These are phyloP conservation scores for Gastroboletus turbinatus DNA, from an alignment of 1,284 basidiomycete genomes.

Conservation along the genomic window DNA sequence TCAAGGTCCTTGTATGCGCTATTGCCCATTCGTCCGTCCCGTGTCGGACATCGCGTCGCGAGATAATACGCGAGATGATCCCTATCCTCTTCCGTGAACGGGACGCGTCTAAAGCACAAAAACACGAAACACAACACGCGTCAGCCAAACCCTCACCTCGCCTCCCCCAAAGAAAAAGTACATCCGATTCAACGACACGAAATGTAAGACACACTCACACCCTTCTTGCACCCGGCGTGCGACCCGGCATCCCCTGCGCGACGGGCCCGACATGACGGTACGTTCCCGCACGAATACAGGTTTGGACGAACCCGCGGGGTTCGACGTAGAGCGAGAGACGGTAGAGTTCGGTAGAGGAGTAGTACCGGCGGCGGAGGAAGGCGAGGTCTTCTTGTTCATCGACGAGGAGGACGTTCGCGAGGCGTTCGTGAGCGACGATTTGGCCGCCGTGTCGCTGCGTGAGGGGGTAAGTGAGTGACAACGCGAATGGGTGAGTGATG, in stretches of 20 bases:
- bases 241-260: slow-evolving; percentile 29
- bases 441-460: slow-evolving; percentile 23
- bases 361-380: slow-evolving; percentile 26
- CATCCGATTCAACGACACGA: not conserved
- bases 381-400: slow-evolving; percentile 29
- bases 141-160: not conserved
- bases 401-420: slow-evolving; percentile 29
- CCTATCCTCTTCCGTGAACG: slow-evolving; percentile 27
- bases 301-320: slow-evolving; percentile 23
- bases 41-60: slow-evolving; percentile 25
- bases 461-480: not conserved
- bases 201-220: slow-evolving; percentile 6
- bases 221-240: not conserved
- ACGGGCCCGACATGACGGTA: slow-evolving; percentile 16
- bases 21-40: slow-evolving; percentile 43
- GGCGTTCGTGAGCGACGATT: slow-evolving; percentile 18
- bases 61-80: slow-evolving; percentile 28
- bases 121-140: not conserved
- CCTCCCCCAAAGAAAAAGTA: not conserved
- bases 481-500: no score
- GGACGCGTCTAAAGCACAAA: slow-evolving; percentile 15
- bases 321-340: slow-evolving; percentile 25
- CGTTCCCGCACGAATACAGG: slow-evolving; percentile 14
- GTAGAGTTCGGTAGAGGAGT: slow-evolving; percentile 18
- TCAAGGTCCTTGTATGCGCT: slow-evolving; percentile 42